Base-by-base conservation (phyloP, 306 rosid genomes). In the Benincasa hispida region DNA sequence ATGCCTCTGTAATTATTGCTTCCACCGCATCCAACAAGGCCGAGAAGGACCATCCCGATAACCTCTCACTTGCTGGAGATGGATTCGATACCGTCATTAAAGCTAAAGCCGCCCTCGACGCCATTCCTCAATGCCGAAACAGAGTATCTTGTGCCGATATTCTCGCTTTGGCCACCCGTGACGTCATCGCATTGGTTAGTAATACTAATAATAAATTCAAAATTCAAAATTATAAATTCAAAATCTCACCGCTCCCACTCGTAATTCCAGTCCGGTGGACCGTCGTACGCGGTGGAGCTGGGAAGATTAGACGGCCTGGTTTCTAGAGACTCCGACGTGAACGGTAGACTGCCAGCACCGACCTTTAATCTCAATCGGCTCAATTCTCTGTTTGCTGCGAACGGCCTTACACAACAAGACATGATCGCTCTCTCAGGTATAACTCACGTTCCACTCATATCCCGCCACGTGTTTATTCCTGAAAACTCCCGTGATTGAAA, bases 121-220 rank as follows among this genome's bases (percentile, higher is more conserved):
- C 91, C n/a, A 84, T 86, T 19, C 83, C 90, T 5, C 66, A 79
- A 9, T 89, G 91, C 77, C 78, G 34, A 45, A 89, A 89, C 73
- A 87, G 85, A 82, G 94, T 89, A 45, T 89, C 94, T 0, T 89
- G 94, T 42, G 91, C 94, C 53, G 94, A 89, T 85, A 87, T 89
- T 84, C 85, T 89, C 1, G 86, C 94, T n/a, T 1, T 89, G 78
- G 94, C 94, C 45, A 79, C 94, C 10, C 82, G 94, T 0, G 94
- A 89, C 61, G 94, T 87, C 55, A 41, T 89, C 76, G 63, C 75
- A 34, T 82, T 89, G 88, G 94, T 87, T 4, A 28, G 32, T 54
- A 41, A 14, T 53, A 13, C 13, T 12, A 15, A 25, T 24, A 2
- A 6, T 1, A 50, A 28, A 61, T 0, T 11, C 4, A 60, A 12